Conservation (phyloP, 345 rosid species). For the Corymbia maculata region DNA sequence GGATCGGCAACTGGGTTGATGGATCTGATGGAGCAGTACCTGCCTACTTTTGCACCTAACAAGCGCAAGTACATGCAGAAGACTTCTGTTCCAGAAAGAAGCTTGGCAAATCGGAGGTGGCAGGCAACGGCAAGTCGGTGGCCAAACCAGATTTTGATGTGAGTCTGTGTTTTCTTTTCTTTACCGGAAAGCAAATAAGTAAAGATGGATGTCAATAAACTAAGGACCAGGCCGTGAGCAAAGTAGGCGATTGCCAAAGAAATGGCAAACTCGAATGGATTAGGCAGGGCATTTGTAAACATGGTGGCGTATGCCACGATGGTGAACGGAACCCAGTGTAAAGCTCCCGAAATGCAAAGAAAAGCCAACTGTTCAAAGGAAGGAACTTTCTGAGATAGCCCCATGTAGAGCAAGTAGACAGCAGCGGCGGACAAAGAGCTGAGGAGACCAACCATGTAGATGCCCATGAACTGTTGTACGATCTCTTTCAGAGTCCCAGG, state of each 20-base stretch:
- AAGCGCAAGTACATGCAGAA: constrained; percentile 46
- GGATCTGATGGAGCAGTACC: constrained; percentile 52
- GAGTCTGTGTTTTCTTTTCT: constrained; percentile 16
- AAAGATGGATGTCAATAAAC: constrained; percentile 29
- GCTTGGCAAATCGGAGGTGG: constrained; percentile 54
- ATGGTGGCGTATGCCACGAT: constrained; percentile 29
- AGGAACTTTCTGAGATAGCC: constrained; percentile 15
- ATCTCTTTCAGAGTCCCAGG: constrained; percentile 5
- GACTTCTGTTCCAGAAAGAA: constrained; percentile 58
- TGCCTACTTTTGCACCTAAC: constrained; percentile 45
- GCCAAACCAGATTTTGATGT: constrained; percentile 27
- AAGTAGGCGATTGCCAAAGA: constrained; percentile 25
- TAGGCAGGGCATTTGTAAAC: constrained; percentile 12
- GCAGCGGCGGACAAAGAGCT: constrained; percentile 46
- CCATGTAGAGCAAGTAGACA: constrained; percentile 27
- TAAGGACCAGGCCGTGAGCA: constrained; percentile 43
- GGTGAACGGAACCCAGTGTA: constrained; percentile 55
- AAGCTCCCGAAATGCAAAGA: constrained; percentile 43
- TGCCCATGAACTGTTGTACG: constrained; percentile 34
- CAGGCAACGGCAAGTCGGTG: constrained; percentile 43
- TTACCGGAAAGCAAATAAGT: constrained; percentile 17
- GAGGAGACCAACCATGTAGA: constrained; percentile 43
- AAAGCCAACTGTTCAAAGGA: constrained; percentile 35
- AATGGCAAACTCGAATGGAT: constrained; percentile 23
- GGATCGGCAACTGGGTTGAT: constrained; percentile 55